phyloP scores from a whole-genome alignment of 192 early-diverging fungal species.

The Coemansia sp. region DNA sequence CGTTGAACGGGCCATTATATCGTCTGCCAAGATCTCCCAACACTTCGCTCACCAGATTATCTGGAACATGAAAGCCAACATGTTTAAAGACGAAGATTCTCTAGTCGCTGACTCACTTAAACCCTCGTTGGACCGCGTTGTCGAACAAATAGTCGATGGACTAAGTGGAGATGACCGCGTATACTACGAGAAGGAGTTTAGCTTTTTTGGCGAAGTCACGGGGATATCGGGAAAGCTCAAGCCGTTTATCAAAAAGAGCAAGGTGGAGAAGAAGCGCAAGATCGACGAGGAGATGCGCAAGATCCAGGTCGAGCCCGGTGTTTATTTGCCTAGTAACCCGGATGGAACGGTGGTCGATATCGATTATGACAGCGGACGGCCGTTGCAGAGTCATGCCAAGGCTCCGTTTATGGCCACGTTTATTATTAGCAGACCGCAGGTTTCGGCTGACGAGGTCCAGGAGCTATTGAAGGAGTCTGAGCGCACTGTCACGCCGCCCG shows the following conservation, averaged over 20 bases:
- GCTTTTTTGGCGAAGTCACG: conserved; percentile 93
- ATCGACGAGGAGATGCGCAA: conserved; percentile 97
- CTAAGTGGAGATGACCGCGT: conserved; percentile 85
- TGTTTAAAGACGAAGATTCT: conserved; percentile 72
- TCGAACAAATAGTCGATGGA: conserved; percentile 71
- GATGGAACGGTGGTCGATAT: conserved; percentile 94
- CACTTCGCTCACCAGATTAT: conserved; percentile 99
- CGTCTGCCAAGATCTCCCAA: conserved; percentile 91
- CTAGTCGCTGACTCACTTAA: conserved; percentile 80
- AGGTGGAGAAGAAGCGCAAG: conserved; percentile 97
- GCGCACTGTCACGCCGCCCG: conserved; percentile 43
- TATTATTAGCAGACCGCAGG: conserved; percentile 68
- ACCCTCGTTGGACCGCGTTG: conserved; percentile 85
- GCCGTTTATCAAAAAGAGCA: conserved; percentile 85
- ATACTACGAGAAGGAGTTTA: conserved; percentile 97
- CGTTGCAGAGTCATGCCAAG: conserved; percentile 97
- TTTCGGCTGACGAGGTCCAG: conserved; percentile 63
- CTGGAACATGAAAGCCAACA: conserved; percentile 99
- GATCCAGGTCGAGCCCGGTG: conserved; percentile 93
- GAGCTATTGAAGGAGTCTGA: conserved; percentile 51
- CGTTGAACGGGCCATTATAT: conserved; percentile 92
- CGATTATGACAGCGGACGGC: conserved; percentile 89
- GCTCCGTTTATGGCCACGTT: conserved; percentile 99
- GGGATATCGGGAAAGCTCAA: conserved; percentile 98
- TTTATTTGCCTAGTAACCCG: conserved; percentile 97